Percentiles rank a stretch among this genome's conserved stretches.
Evolutionary conservation across 192 early-diverging fungal genomes (phyloP).

Genomic region (Spinellus fusiger): DNA sequence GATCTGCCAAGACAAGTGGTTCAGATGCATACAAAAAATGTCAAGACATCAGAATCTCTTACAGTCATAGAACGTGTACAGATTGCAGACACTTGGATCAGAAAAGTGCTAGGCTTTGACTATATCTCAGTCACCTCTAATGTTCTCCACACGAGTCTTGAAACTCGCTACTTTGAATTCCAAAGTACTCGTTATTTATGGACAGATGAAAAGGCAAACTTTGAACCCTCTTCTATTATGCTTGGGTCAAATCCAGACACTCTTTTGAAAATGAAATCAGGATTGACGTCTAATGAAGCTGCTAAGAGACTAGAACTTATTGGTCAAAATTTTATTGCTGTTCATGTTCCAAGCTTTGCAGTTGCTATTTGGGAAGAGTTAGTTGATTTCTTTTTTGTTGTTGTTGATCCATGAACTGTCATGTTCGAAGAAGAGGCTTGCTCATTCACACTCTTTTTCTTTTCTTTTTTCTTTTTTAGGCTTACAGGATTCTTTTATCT

Average conservation of each 20-base stretch:
- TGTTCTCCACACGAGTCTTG: constrained; percentile 33
- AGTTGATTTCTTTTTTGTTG: not conserved
- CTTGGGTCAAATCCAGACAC: constrained; percentile 39
- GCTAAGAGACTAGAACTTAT: constrained; percentile 40
- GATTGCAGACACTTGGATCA: not conserved
- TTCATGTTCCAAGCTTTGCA: constrained; percentile 47
- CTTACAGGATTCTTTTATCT: constrained; percentile 48
- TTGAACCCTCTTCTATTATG: constrained; percentile 45
- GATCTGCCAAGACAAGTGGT: constrained; percentile 27
- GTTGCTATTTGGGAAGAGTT: constrained; percentile 49
- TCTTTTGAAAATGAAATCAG: constrained; percentile 25
- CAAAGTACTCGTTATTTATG: constrained; percentile 66
- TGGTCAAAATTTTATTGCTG: constrained; percentile 63
- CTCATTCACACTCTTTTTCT: constrained; percentile 10
- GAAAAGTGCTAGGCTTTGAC: constrained; percentile 27
- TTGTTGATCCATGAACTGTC: not conserved
- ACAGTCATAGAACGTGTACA: constrained; percentile 16
- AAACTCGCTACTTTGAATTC: constrained; percentile 54
- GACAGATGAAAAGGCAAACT: constrained; percentile 29
- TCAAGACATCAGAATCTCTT: not conserved
- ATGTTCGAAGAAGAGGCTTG: not conserved
- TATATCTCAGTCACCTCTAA: constrained; percentile 31
- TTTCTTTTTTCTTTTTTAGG: constrained; percentile 2
- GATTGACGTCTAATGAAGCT: constrained; percentile 43
- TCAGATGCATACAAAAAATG: constrained; percentile 16